phyloP scores from a whole-genome alignment of 768 basidiomycete genomes.

The Panellus pusillus region DNA sequence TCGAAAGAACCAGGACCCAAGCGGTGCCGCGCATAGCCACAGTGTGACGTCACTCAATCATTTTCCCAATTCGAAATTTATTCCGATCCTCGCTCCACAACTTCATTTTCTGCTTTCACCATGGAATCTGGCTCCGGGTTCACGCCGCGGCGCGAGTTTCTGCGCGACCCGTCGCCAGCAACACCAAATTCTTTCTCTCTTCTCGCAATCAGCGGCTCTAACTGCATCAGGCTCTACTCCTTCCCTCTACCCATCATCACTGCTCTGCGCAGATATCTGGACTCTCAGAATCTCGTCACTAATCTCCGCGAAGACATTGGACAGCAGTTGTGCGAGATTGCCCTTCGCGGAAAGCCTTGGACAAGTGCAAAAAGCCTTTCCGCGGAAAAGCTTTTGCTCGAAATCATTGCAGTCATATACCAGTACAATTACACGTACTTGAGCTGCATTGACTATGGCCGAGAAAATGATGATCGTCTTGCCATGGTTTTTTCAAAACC shows the following conservation, averaged over 20 bases:
- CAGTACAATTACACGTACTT: constrained; percentile 63
- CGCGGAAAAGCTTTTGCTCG: constrained; percentile 69
- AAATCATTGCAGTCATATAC: constrained; percentile 63
- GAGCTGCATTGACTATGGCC: constrained; percentile 74
- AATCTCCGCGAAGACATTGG: constrained; percentile 49
- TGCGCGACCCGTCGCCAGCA: constrained; percentile 48
- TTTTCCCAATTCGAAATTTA: too few relatives aligned
- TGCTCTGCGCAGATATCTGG: constrained; percentile 57
- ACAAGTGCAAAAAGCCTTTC: constrained; percentile 61
- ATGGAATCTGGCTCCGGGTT: constrained; percentile 47
- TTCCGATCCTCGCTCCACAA: neutral
- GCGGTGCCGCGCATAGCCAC: too few relatives aligned
- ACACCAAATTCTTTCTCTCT: constrained; percentile 64
- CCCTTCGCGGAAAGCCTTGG: constrained; percentile 73
- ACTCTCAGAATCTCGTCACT: constrained; percentile 40
- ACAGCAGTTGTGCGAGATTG: constrained; percentile 66
- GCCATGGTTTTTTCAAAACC: constrained; percentile 70
- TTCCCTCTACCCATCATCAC: constrained; percentile 56
- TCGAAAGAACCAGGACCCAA: too few relatives aligned
- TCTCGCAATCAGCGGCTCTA: constrained; percentile 65
- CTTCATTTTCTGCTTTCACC: constrained; percentile 25
- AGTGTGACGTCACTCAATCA: too few relatives aligned
- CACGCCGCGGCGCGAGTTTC: constrained; percentile 71
- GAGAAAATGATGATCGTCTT: constrained; percentile 72
- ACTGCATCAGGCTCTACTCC: constrained; percentile 67